Evolutionary conservation across 345 rosid genomes (phyloP).

Genomic region (Camelina laxa): DNA sequence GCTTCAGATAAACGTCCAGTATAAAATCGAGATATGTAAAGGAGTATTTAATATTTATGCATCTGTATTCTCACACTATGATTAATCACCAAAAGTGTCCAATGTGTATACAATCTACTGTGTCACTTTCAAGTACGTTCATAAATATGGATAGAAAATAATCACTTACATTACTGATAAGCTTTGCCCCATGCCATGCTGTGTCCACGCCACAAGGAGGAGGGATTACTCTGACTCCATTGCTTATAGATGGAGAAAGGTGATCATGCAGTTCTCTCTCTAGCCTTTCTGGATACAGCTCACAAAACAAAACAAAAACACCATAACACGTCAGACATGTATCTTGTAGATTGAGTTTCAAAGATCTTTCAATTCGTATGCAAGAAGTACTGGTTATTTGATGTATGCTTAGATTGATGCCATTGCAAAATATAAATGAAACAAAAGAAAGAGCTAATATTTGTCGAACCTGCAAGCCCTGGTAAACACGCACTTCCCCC

Average conservation of each 20-base stretch:
- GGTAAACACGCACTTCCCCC: conserved; percentile 90
- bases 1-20: neutral
- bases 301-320: conserved; percentile 17
- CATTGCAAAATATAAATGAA: neutral
- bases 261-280: conserved; percentile 70
- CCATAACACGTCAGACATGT: neutral
- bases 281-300: conserved; percentile 67
- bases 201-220: conserved; percentile 78
- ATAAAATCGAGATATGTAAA: neutral
- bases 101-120: conserved; percentile 8
- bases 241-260: conserved; percentile 59
- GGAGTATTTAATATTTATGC: neutral
- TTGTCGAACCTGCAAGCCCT: conserved; percentile 69
- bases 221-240: conserved; percentile 69
- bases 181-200: conserved; percentile 93
- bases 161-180: conserved; percentile 73
- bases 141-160: neutral
- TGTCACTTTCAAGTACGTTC: neutral
- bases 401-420: neutral
- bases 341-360: conserved; percentile 9
- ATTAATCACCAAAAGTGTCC: neutral
- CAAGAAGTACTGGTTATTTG: neutral
- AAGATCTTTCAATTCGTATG: neutral
- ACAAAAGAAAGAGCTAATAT: conserved; percentile 23
- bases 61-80: conserved; percentile 4